Evolutionary conservation across 495 filamentous ascomycete species (phyloP).

Genomic region (Aspergillus steynii): DNA sequence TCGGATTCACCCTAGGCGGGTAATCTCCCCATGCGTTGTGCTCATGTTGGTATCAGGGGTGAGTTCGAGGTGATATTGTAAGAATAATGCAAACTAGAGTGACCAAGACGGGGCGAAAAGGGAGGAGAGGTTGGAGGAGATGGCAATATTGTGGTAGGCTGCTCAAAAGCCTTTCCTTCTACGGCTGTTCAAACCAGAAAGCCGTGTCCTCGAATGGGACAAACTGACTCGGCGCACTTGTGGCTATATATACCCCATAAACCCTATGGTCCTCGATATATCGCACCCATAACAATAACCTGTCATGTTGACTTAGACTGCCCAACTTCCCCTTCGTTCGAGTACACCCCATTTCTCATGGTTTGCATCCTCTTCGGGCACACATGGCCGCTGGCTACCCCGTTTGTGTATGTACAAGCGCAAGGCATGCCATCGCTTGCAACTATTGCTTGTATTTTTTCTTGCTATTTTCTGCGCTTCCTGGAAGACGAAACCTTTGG

Average conservation of each 20-base stretch:
- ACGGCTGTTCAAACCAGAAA: not conserved
- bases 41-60: too few relatives aligned
- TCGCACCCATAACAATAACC: not conserved
- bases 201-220: too few relatives aligned
- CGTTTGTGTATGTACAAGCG: constrained; percentile 81
- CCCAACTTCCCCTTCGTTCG: constrained; percentile 81
- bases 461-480: constrained; percentile 49
- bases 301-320: constrained; percentile 47
- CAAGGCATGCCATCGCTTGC: constrained; percentile 78
- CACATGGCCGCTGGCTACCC: constrained; percentile 73
- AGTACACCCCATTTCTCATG: constrained; percentile 69
- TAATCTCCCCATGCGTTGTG: not conserved
- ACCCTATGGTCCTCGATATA: not conserved
- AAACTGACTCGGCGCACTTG: not conserved
- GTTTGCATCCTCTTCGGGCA: constrained; percentile 51
- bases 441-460: constrained; percentile 41
- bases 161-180: not conserved
- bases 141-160: not conserved
- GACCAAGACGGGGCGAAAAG: not conserved
- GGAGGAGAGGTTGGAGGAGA: not conserved
- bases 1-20: not conserved
- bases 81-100: not conserved
- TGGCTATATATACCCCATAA: not conserved
- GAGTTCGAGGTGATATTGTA: not conserved
- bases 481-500: constrained; percentile 62